phyloP scores from a whole-genome alignment of 495 filamentous ascomycete species.

The Talaromyces proteolyticus region DNA sequence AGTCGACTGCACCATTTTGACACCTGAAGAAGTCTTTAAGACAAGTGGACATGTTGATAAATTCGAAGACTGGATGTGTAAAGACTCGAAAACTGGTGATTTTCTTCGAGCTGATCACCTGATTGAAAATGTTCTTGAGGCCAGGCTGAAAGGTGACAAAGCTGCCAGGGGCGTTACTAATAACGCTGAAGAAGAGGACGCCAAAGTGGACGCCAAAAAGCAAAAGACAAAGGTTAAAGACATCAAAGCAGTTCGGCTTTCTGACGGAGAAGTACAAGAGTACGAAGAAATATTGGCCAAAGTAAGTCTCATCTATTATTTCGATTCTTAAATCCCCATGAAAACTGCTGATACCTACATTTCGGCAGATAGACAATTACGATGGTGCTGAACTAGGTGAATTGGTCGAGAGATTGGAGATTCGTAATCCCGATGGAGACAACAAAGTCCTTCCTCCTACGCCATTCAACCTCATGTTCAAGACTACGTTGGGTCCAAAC shows the following conservation, averaged over 20 bases:
- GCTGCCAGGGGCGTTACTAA: conserved; percentile 52
- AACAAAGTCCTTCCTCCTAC: conserved; percentile 54
- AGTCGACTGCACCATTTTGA: conserved; percentile 78
- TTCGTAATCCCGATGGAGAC: conserved; percentile 56
- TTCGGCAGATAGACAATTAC: conserved; percentile 60
- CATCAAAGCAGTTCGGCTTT: conserved; percentile 53
- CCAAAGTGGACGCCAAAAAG: conserved; percentile 56
- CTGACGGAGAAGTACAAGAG: conserved; percentile 56
- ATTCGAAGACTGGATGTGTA: conserved; percentile 99
- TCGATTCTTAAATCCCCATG: conserved; percentile 4
- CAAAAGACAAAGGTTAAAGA: conserved; percentile 60
- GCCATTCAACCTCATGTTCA: conserved; percentile 71
- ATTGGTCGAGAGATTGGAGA: conserved; percentile 58
- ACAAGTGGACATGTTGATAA: conserved; percentile 96
- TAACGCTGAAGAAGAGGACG: conserved; percentile 61
- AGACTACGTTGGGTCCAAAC: conserved; percentile 64
- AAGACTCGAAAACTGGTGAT: conserved; percentile 94
- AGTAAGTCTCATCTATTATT: conserved; percentile 1
- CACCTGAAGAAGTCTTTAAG: conserved; percentile 86
- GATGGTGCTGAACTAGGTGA: conserved; percentile 53
- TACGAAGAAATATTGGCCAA: conserved; percentile 65
- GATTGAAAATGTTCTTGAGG: conserved; percentile 86
- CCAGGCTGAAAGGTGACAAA: conserved; percentile 75
- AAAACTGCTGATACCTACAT: neutral
- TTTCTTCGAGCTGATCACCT: conserved; percentile 93